phyloP scores from a whole-genome alignment of 768 basidiomycete genomes.

The Amanita jacksonii region DNA sequence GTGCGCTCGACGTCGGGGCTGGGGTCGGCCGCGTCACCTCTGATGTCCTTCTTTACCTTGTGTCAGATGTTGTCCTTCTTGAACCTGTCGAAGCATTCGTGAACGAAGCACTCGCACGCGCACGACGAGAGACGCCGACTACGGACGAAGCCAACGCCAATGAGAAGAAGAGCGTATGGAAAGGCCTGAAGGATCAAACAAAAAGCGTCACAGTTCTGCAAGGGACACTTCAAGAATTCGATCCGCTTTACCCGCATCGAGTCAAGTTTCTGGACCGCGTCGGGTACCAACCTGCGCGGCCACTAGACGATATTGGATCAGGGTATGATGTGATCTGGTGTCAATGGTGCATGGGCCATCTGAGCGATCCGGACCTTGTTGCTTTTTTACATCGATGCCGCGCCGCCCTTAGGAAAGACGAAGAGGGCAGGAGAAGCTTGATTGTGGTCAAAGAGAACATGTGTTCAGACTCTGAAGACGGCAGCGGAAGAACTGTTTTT shows the following conservation, averaged over 20 bases:
- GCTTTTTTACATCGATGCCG: constrained; percentile 61
- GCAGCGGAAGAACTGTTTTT: constrained; percentile 44
- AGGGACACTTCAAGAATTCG: constrained; percentile 72
- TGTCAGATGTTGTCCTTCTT: constrained; percentile 79
- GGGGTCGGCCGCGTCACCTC: constrained; percentile 90
- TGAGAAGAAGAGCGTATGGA: constrained; percentile 35
- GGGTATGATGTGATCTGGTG: constrained; percentile 92
- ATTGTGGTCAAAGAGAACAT: constrained; percentile 92
- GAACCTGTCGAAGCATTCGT: constrained; percentile 83
- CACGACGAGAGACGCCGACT: constrained; percentile 20
- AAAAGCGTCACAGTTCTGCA: constrained; percentile 77
- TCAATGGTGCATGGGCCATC: constrained; percentile 94
- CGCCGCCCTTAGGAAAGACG: constrained; percentile 41
- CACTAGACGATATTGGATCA: constrained; percentile 36
- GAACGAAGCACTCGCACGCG: constrained; percentile 48
- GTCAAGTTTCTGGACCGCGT: constrained; percentile 52
- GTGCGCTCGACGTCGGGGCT: constrained; percentile 89
- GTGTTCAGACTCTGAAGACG: constrained; percentile 49
- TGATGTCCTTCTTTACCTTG: constrained; percentile 81
- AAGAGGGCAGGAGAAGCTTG: constrained; percentile 35
- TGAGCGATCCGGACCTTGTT: constrained; percentile 68
- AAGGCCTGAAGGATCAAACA: constrained; percentile 48
- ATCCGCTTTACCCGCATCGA: constrained; percentile 47
- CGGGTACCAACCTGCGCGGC: constrained; percentile 43
- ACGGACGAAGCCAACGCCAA: not conserved